Base-by-base conservation (phyloP, 768 basidiomycete genomes). In the Pleurotus djamor region DNA sequence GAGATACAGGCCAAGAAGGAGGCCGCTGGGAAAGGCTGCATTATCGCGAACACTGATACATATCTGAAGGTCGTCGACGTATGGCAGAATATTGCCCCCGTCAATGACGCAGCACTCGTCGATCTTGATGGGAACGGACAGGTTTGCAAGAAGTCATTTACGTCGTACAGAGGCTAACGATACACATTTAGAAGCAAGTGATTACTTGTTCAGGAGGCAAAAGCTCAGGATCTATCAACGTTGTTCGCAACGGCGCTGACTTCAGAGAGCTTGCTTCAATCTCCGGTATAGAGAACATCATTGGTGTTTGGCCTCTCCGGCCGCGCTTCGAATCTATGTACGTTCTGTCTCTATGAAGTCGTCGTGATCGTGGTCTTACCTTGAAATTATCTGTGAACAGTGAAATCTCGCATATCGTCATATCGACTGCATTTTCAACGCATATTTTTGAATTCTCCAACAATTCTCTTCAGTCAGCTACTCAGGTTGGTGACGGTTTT, bases 171-270 rank as follows among this genome's bases (percentile, higher is more conserved):
- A 16, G 8, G 36, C 13, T 50, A 28, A 57, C 59, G 10, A 60
- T 48, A n/a, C 12, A 35, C 17, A 13, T 12, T 12, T 50, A 94
- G 90, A 79, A 77, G n/a, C 87, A 91, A 69, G 83, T 96, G 44
- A 84, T 96, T 4, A 92, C 93, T 1, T 92, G 91, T 65, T 95
- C 92, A 3, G 95, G 95, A 4, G 89, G 85, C 1, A 80, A 79
- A 51, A 92, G 85, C 61, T 83, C 85, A 2, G 94, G 95, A 2
- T 86, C 88, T 7, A 66, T 97, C 13, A 87, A 89, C 50, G 72
- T 94, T 34, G 80, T 97, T 16, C 79, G 91, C 61, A 91, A 86
- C 58, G 94, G 94, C 2, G 91, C 92, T 5, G 89, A 92, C 64
- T 88, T 94, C 67, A 77, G 83, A 58, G 87, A 89, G 64, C 65